A percentile compares a stretch with the other conserved stretches of the same genome.
These are phyloP conservation scores for Phytophthora multivora DNA, from an alignment of 352 stramenopile genomes.

Conservation along the genomic window DNA sequence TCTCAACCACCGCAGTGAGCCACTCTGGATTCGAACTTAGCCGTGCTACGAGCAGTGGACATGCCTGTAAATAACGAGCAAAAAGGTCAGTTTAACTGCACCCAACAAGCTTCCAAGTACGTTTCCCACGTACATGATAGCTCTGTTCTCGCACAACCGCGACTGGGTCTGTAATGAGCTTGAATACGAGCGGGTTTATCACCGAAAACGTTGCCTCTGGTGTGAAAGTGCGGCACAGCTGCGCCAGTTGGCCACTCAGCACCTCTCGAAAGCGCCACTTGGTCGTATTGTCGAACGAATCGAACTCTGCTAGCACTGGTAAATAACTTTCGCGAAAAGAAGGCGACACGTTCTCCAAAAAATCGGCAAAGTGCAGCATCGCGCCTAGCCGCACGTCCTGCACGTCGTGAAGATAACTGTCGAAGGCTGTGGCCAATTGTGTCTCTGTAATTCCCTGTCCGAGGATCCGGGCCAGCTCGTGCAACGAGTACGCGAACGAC, in stretches of 20 bases:
- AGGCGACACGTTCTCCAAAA: conserved; percentile 74
- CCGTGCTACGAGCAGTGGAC: conserved; percentile 61
- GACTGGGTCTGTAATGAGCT: conserved; percentile 79
- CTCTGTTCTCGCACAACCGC: conserved; percentile 75
- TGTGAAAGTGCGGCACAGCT: conserved; percentile 77
- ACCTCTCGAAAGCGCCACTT: conserved; percentile 88
- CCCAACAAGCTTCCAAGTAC: neutral
- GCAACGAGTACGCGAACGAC: conserved; percentile 92
- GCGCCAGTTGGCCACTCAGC: conserved; percentile 72
- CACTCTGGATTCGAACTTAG: conserved; percentile 53
- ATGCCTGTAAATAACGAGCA: conserved; percentile 44
- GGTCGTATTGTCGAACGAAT: conserved; percentile 68
- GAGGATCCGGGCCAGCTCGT: conserved; percentile 87
- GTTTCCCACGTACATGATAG: conserved; percentile 45
- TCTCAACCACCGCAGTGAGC: conserved; percentile 49
- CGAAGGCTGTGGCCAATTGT: conserved; percentile 82
- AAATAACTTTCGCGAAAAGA: conserved; percentile 83
- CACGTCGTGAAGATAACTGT: conserved; percentile 84
- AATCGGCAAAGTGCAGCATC: conserved; percentile 87
- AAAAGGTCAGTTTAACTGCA: neutral
- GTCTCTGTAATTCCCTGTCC: conserved; percentile 79
- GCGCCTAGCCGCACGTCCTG: conserved; percentile 83
- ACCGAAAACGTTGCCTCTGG: conserved; percentile 73
- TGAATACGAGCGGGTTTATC: conserved; percentile 76
- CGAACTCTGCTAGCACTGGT: conserved; percentile 70